Evolutionary conservation across 768 basidiomycete species (phyloP), one percentile per base, ranked within the genome.

Genomic region (Boletus coccyginus): DNA sequence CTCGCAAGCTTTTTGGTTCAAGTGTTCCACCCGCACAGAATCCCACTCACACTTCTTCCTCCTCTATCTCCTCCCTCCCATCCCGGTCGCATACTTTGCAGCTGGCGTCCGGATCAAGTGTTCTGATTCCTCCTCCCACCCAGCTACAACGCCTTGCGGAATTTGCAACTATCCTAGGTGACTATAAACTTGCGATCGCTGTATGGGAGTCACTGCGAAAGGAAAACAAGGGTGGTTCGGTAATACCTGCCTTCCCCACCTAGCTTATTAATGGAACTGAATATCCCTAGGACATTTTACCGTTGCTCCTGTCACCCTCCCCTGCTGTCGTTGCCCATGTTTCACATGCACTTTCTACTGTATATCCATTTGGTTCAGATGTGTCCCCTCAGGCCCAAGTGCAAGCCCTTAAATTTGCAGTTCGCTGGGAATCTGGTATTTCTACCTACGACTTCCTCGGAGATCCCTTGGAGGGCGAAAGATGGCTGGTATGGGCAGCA

Each of bases 111-210:
- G 56, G 56, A 24, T 64, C 53, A 39, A 46, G n/a, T 33, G 59
- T 55, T 43, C 41, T 55, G 3, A 47, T 59, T 40, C 66, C 77
- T 29, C 78, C 81, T 8, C 83, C 84, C 8, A 78, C 86, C 6
- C 91, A 88, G 63, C 85, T 88, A 60, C 81, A 94, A 44, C 85
- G 96, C n/a, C 76, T 98, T 5, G 97, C 94, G 11, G 97, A 99
- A 70, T 95, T 98, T 73, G 87, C 93, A 10, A 97, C 97, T 19
- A 84, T 95, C 56, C 73, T 98, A 3, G 90, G 94, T 4, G 97
- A 99, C 71, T 85, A 86, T 69, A 93, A 91, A 62, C 78, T 95
- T 33, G 96, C 95, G 0, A 76, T 82, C 3, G 73, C 75, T 9
- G 84, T 94, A 4, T 98, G 95, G 90, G 97, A 98, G 67, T 77